phyloP scores from a whole-genome alignment of 805 yeast species.

The Nakazawaea anatomiae region DNA sequence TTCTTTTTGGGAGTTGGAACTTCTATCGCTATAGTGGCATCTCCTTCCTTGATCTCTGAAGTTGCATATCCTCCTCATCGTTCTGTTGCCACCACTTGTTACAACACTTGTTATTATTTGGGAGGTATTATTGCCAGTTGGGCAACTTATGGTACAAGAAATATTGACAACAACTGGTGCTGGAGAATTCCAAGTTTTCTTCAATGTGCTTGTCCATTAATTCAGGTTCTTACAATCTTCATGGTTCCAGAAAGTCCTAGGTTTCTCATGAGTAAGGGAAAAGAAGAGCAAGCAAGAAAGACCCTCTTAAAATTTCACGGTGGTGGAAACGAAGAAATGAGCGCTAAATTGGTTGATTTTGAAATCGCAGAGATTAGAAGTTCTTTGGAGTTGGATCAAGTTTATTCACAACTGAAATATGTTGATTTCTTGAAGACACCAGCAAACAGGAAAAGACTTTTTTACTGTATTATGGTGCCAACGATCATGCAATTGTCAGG shows the following conservation, averaged over 20 bases:
- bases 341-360: constrained; percentile 23
- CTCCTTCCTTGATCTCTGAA: constrained; percentile 47
- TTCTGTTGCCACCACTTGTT: constrained; percentile 35
- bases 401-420: constrained; percentile 25
- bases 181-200: constrained; percentile 53
- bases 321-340: constrained; percentile 24
- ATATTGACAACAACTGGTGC: constrained; percentile 27
- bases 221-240: constrained; percentile 29
- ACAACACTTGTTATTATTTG: constrained; percentile 33
- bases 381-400: constrained; percentile 31
- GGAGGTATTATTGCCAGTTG: constrained; percentile 45
- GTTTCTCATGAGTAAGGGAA: constrained; percentile 30
- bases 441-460: constrained; percentile 32
- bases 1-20: constrained; percentile 43
- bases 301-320: constrained; percentile 31
- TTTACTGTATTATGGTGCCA: constrained; percentile 23
- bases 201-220: constrained; percentile 41
- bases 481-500: constrained; percentile 36
- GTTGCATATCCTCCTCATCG: constrained; percentile 42
- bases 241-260: constrained; percentile 41
- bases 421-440: constrained; percentile 28
- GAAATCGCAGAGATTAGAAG: constrained; percentile 31
- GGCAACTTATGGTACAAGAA: constrained; percentile 36
- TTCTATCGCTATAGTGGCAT: constrained; percentile 33
- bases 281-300: constrained; percentile 27